Conservation (phyloP, 2,329 filamentous ascomycete genomes). For the Fusarium cyanostomum region DNA sequence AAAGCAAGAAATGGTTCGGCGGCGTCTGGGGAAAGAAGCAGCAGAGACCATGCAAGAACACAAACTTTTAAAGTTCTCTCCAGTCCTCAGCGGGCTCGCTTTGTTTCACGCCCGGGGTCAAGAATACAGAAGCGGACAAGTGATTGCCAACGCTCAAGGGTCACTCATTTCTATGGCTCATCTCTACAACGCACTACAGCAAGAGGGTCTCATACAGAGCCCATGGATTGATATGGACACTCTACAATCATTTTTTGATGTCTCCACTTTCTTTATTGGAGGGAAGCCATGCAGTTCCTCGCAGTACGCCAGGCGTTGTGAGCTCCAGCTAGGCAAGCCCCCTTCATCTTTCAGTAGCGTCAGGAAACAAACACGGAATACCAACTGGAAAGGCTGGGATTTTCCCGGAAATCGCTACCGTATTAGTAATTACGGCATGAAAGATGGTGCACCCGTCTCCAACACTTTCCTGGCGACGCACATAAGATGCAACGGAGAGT, state of each 20-base stretch:
- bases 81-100: neutral
- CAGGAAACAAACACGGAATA: neutral
- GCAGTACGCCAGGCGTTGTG: neutral
- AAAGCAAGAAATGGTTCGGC: too few species aligned
- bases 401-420: neutral
- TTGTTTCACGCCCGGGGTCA: neutral
- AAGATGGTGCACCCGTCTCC: neutral
- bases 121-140: neutral
- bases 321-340: neutral
- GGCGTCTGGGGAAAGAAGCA: too few species aligned
- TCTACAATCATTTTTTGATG: neutral
- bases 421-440: neutral
- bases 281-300: neutral
- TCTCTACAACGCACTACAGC: neutral
- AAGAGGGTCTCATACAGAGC: neutral
- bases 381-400: neutral
- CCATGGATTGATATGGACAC: neutral
- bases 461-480: neutral
- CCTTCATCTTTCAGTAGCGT: neutral
- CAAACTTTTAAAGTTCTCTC: neutral
- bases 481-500: accelerated
- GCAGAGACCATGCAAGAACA: too few species aligned
- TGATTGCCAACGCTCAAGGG: neutral
- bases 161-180: neutral
- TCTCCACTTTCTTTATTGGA: neutral